phyloP scores from a whole-genome alignment of 2,329 filamentous ascomycete species.

The Cercospora sojina region DNA sequence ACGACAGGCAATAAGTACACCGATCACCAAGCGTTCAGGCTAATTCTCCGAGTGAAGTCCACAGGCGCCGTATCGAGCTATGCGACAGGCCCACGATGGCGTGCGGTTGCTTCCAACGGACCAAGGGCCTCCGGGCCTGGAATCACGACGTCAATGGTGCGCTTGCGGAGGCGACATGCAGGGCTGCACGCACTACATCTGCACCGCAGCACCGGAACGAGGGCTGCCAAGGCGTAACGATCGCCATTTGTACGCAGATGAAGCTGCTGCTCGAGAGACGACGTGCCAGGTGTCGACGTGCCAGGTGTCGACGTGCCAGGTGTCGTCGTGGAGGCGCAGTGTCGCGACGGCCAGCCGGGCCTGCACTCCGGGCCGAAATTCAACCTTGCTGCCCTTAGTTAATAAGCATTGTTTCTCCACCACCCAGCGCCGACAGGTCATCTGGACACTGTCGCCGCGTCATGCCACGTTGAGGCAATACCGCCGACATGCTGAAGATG shows the following conservation, averaged over 20 bases:
- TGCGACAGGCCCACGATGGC: neutral
- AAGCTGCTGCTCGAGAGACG: neutral
- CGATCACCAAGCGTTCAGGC: neutral
- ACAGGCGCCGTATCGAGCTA: neutral
- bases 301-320: neutral
- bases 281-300: no score
- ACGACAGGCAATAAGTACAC: neutral
- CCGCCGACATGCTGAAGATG: neutral
- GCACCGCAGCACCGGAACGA: neutral
- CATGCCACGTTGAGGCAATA: neutral
- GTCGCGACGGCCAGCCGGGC: neutral
- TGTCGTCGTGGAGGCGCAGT: neutral
- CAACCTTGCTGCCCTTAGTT: neutral
- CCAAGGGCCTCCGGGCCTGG: slow-evolving; percentile 4
- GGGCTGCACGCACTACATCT: neutral
- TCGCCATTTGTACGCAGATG: neutral
- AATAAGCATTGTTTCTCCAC: neutral
- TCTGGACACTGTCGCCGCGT: neutral
- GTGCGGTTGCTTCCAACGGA: slow-evolving; percentile 6
- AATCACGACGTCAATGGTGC: neutral
- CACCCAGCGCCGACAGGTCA: neutral
- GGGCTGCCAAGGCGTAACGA: neutral
- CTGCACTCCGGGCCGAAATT: neutral
- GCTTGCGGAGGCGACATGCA: slow-evolving; percentile 4
- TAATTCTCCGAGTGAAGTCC: neutral